Base-by-base conservation (phyloP, 2,329 filamentous ascomycete species). In the Juglanconis oblonga region DNA sequence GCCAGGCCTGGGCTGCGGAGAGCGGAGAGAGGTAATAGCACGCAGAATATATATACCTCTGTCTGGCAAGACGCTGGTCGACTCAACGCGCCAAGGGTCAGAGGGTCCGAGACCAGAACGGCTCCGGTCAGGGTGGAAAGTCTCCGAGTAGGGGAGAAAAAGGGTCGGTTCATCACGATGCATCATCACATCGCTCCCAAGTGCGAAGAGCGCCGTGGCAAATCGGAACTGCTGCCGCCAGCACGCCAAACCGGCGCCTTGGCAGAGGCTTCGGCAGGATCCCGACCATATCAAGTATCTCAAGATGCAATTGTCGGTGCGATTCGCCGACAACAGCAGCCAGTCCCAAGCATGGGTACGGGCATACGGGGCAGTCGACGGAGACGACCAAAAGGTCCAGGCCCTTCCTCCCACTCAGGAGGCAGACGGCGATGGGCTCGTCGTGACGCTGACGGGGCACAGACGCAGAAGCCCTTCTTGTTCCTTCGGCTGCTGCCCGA, bases 261-360 rank as follows among this genome's bases (percentile, higher is more conserved):
- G 47, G 52, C 58, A 48, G 51, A 51, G 50, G 31, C 5, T 38
- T 59, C 57, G 57, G 57, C 44, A 32, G 54, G 50, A 50, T n/a
- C 9, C 57, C 57, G 57, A 14, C 13, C 33, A n/a, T n/a, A n/a
- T n/a, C n/a, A n/a, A n/a, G n/a, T n/a, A 13, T n/a, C 9, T 50
- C 51, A 31, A 59, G 51, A 49, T 45, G 51, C 49, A 49, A 42
- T 54, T 44, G 44, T 36, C 33, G 5, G 17, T 24, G 17, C 17
- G 17, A 24, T 24, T 24, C 17, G 17, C 17, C 17, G 17, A 24
- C 17, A 24, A 24, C 17, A 24, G 17, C 17, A 24, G 17, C 17
- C 17, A 24, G 17, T 24, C 17, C 17, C 17, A 24, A 24, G 17
- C 17, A 24, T n/a, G n/a, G n/a, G n/a, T 24, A 24, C 17, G 17